Percentiles rank a stretch among this genome's conserved stretches.
Evolutionary conservation across 140 eudicot genomes (phyloP).

Genomic region (Oenanthe javanica): DNA sequence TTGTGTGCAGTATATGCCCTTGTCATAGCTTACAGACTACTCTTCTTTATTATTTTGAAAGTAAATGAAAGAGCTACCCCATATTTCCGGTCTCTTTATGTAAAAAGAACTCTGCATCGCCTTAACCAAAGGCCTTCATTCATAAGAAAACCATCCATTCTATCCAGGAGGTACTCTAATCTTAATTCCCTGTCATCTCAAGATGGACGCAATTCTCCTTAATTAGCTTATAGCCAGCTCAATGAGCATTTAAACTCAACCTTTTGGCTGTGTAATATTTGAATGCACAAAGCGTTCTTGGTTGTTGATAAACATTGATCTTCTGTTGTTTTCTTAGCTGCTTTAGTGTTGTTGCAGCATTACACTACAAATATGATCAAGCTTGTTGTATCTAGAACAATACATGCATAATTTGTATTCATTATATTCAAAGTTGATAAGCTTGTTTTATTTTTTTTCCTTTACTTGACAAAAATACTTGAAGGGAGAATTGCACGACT

Average conservation of each 20-base stretch:
- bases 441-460: background rate
- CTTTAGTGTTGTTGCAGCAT: background rate
- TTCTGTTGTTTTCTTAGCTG: background rate
- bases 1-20: constrained; percentile 41
- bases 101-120: constrained; percentile 47
- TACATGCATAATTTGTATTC: background rate
- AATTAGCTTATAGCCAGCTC: background rate
- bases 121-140: constrained; percentile 68
- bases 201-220: constrained; percentile 17
- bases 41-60: constrained; percentile 57
- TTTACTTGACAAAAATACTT: no score
- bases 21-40: constrained; percentile 46
- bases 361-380: background rate
- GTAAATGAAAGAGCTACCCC: constrained; percentile 50
- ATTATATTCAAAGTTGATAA: background rate
- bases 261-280: background rate
- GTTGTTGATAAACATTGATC: background rate
- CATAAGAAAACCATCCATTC: constrained; percentile 31
- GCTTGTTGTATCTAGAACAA: background rate
- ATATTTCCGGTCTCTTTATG: constrained; percentile 37
- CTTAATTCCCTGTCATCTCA: constrained; percentile 11
- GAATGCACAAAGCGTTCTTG: background rate
- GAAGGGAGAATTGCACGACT: no score
- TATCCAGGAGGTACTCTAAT: constrained; percentile 15
- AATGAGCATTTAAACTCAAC: background rate